Evolutionary conservation across 352 stramenopile species (phyloP), one percentile per base, ranked within the genome.

Genomic region (Pythium monospermum): DNA sequence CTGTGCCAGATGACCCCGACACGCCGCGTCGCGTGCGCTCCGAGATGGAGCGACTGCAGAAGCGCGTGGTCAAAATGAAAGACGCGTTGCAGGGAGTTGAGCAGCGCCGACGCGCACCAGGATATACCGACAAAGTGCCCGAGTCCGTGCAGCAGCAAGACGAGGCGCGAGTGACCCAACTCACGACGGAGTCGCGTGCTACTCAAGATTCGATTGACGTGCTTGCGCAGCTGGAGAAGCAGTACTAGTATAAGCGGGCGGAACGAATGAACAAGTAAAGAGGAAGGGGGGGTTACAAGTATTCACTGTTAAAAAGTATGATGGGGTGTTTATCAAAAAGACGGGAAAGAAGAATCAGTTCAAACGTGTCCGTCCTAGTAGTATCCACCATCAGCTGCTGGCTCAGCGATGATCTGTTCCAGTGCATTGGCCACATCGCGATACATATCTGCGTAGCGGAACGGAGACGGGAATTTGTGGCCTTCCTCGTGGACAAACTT

Each of bases 401-500:
- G 13, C 7, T 13, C 26, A n/a, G 22, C 32, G 7, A 58, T 65
- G 56, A 78, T 73, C 10, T 61, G 41, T 26, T 77, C 46, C 37
- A 87, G 64, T 23, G 68, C 61, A 19, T 63, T 49, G 4, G 61
- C 71, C 21, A 87, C 71, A 27, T 85, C 64, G 4, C 57, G 38
- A 42, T 91, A 87, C 39, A 91, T 49, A 12, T 64, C 39, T 19
- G 51, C 28, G 47, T 87, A 61, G 41, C 67, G 68, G 18, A 62
- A 31, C 0, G 68, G 64, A 10, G 76, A 71, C 19, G 80, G 80
- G 55, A 88, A 91, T 50, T 84, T 83, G 69, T 88, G 80, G n/a
- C 80, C 80, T 61, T 86, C 77, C n/a, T 87, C 69, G 46, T 91
- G 80, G 22, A 75, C 73, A 28, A 88, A 83, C 43, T 66, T 65